Conservation (phyloP, 1,284 basidiomycete genomes). For the Trichosporon coremiiforme region DNA sequence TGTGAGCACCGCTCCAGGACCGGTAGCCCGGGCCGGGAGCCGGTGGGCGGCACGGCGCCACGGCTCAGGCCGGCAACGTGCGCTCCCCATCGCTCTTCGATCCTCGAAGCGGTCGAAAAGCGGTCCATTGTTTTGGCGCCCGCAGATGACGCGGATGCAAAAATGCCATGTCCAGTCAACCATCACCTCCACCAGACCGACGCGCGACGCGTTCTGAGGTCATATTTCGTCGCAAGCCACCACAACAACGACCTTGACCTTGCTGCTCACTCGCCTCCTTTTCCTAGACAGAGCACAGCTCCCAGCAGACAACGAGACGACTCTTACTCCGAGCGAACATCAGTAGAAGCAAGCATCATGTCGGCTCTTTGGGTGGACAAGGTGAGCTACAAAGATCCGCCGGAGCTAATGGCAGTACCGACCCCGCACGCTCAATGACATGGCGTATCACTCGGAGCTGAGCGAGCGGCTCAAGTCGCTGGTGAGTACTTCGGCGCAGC, state of each 20-base stretch:
- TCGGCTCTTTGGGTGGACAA: slow-evolving; percentile 92
- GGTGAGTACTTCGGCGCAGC: slow-evolving; percentile 55
- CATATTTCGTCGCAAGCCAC: not conserved
- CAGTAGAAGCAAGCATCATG: not conserved
- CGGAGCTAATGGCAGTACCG: slow-evolving; percentile 65
- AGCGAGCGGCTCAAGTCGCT: slow-evolving; percentile 78
- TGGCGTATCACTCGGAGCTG: slow-evolving; percentile 85
- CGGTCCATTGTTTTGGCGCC: slow-evolving; percentile 2
- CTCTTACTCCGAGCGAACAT: not conserved
- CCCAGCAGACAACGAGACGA: not conserved
- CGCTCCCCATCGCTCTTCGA: not conserved
- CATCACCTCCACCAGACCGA: slow-evolving; percentile 1
- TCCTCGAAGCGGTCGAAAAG: too few species aligned
- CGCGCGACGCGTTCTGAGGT: slow-evolving; percentile 1
- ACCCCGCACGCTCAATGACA: slow-evolving; percentile 77
- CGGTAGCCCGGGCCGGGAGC: not conserved
- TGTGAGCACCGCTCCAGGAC: not conserved
- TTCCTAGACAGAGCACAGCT: not conserved
- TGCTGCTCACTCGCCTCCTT: not conserved
- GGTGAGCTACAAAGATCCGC: slow-evolving; percentile 55
- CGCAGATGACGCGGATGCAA: not conserved
- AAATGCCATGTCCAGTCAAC: not conserved
- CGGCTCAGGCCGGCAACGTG: not conserved
- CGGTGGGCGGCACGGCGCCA: not conserved
- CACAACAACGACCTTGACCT: not conserved